These are phyloP conservation scores for Cystofilobasidium capitatum DNA, from an alignment of 768 basidiomycete species.

Conservation along the genomic window DNA sequence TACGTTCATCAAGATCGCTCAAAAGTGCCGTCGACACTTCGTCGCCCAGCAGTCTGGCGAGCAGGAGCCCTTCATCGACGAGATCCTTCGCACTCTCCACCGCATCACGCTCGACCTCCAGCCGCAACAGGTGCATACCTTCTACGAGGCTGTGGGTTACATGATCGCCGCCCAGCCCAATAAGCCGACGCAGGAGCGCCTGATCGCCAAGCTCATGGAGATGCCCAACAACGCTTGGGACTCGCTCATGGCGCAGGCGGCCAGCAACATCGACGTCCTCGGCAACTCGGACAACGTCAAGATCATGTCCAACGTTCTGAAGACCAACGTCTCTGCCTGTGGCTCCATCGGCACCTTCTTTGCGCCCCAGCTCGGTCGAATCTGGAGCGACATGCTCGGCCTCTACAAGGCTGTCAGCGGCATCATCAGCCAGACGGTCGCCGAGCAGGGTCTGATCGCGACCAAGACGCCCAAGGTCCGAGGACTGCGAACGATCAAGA, in stretches of 20 bases:
- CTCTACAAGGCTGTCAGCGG: slow-evolving; percentile 94
- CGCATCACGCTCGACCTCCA: slow-evolving; percentile 89
- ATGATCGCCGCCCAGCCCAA: slow-evolving; percentile 99
- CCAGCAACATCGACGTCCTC: slow-evolving; percentile 82
- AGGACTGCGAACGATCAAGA: slow-evolving; percentile 89
- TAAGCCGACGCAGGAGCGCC: slow-evolving; percentile 88
- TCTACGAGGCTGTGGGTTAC: slow-evolving; percentile 97
- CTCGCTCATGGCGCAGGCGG: slow-evolving; percentile 88
- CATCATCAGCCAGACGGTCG: slow-evolving; percentile 87
- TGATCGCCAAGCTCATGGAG: slow-evolving; percentile 93
- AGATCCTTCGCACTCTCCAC: slow-evolving; percentile 82
- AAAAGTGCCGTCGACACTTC: slow-evolving; percentile 90
- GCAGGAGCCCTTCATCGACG: slow-evolving; percentile 93
- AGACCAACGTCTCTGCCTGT: slow-evolving; percentile 97
- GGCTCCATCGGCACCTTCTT: slow-evolving; percentile 95
- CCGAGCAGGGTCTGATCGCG: slow-evolving; percentile 75
- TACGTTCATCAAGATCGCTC: slow-evolving; percentile 99
- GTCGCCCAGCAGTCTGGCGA: slow-evolving; percentile 98
- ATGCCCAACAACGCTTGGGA: slow-evolving; percentile 98
- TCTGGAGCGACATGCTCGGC: slow-evolving; percentile 97
- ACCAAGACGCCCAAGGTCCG: slow-evolving; percentile 96
- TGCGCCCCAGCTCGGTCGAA: slow-evolving; percentile 86
- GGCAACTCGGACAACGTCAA: slow-evolving; percentile 88
- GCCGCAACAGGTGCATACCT: slow-evolving; percentile 94
- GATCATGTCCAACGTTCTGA: slow-evolving; percentile 88